Evolutionary conservation across 768 basidiomycete species (phyloP), one percentile per base, ranked within the genome.

Genomic region (Crepidotus variabilis): DNA sequence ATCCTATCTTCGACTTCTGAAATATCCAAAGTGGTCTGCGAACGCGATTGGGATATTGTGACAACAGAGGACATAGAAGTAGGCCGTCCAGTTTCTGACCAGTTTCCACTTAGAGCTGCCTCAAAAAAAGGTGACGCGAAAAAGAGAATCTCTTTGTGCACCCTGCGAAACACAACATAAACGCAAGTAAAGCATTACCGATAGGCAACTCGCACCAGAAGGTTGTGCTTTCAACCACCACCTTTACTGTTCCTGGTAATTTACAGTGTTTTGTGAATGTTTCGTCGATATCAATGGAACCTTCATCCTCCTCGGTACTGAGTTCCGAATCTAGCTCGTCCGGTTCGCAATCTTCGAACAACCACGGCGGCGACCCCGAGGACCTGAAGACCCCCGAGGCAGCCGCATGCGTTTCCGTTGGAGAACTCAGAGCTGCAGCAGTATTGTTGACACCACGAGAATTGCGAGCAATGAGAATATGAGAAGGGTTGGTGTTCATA

Each of bases 121-220:
- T 94, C 88, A 69, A 96, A 96, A 78, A 96, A 96, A 0, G 94
- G 92, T n/a, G 92, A 94, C 3, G 93, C 89, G 67, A 94, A 96
- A 71, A 87, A 89, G 6, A 96, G 75, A 24, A 96, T 84, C 67
- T 95, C 93, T 69, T 92, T 94, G 72, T 96, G 94, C 0, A 89
- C 88, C 91, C 91, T 93, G 65, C 50, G 55, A 13, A 52, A 23
- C 51, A n/a, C 36, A 28, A 33, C 48, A 47, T 55, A 50, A 51
- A 57, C 28, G 49, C 28, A 18, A 33, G 43, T 23, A 47, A 51
- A 35, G 10, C 24, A 54, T 18, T 46, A 16, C 21, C 21, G 20
- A 35, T 45, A 39, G 46, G 28, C 28, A 23, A 13, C 33, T 36
- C 88, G 64, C 67, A 93, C 93, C 94, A 96, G 72, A 96, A 96